phyloP scores from a whole-genome alignment of 106 monocot genomes.

The Acorus gramineus region DNA sequence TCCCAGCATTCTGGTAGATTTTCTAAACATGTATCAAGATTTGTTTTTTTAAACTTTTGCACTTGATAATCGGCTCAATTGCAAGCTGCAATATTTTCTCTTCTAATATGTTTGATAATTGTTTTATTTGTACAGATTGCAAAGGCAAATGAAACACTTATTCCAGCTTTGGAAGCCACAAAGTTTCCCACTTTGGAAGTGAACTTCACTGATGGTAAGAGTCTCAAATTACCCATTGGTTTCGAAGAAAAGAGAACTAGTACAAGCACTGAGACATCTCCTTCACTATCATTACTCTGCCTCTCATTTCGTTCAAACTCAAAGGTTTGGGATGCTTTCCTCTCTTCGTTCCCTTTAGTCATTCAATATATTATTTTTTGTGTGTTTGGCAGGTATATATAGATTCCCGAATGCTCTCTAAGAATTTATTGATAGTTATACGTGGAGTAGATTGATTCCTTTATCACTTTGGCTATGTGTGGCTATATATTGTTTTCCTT shows the following conservation, averaged over 20 bases:
- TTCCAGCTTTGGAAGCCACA: constrained; percentile 43
- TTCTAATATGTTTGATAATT: not conserved
- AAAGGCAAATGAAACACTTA: constrained; percentile 70
- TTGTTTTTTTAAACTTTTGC: not conserved
- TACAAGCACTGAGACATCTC: constrained; percentile 6
- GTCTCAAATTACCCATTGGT: constrained; percentile 37
- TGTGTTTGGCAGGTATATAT: not conserved
- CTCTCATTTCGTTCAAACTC: constrained; percentile 96
- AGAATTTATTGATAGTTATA: no score
- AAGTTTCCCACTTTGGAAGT: constrained; percentile 77
- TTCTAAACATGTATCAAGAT: not conserved
- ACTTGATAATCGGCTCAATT: not conserved
- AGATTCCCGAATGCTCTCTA: not conserved
- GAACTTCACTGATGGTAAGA: constrained; percentile 39
- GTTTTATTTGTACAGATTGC: constrained; percentile 54
- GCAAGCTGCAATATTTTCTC: not conserved
- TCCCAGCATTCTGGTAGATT: no score
- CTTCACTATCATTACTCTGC: constrained; percentile 52
- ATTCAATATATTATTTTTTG: not conserved
- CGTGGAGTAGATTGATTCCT: no score
- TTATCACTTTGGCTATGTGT: no score
- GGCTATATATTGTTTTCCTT: no score
- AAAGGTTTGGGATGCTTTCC: constrained; percentile 34
- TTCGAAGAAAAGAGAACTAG: constrained; percentile 14
- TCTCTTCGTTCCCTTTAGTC: not conserved